phyloP scores from a whole-genome alignment of 495 filamentous ascomycete genomes.

The Tuber melanosporum region DNA sequence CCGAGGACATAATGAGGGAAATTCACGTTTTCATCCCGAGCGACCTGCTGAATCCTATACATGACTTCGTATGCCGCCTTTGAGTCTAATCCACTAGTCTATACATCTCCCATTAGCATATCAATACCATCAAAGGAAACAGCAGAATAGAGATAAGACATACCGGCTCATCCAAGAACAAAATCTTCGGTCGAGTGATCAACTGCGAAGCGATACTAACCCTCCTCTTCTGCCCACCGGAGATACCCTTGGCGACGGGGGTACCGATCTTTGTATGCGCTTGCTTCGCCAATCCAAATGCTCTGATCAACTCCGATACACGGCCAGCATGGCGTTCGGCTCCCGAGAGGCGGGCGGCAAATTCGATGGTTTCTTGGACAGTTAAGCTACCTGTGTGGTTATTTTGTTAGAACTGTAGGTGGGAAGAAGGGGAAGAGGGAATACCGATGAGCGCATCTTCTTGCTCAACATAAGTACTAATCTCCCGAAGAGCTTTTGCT shows the following conservation, averaged over 20 bases:
- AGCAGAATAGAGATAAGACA: background rate
- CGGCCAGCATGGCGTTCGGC: background rate
- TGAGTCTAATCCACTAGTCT: slow-evolving; percentile 69
- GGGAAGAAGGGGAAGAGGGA: background rate
- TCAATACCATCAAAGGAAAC: background rate
- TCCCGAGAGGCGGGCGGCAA: slow-evolving; percentile 49
- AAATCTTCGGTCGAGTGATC: slow-evolving; percentile 67
- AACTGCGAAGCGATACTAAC: slow-evolving; percentile 72
- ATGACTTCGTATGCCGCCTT: slow-evolving; percentile 63
- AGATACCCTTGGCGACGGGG: slow-evolving; percentile 69
- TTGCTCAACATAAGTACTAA: slow-evolving; percentile 74
- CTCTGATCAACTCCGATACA: slow-evolving; percentile 52
- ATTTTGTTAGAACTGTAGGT: background rate
- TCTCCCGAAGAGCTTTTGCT: slow-evolving; percentile 45
- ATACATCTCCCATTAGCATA: background rate
- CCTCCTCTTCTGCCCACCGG: slow-evolving; percentile 71
- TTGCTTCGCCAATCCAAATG: slow-evolving; percentile 60
- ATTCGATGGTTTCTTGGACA: slow-evolving; percentile 67
- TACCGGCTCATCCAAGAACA: slow-evolving; percentile 71
- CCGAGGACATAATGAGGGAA: slow-evolving; percentile 43
- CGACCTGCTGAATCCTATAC: slow-evolving; percentile 57
- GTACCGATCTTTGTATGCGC: slow-evolving; percentile 66
- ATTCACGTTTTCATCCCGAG: slow-evolving; percentile 52
- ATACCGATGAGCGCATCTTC: slow-evolving; percentile 70
- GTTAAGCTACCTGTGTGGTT: slow-evolving; percentile 51